Percentiles rank a stretch among this genome's conserved stretches.
These are phyloP conservation scores for Yamadazyma diospyri DNA, from an alignment of 1,139 yeast genomes.

Conservation along the genomic window DNA sequence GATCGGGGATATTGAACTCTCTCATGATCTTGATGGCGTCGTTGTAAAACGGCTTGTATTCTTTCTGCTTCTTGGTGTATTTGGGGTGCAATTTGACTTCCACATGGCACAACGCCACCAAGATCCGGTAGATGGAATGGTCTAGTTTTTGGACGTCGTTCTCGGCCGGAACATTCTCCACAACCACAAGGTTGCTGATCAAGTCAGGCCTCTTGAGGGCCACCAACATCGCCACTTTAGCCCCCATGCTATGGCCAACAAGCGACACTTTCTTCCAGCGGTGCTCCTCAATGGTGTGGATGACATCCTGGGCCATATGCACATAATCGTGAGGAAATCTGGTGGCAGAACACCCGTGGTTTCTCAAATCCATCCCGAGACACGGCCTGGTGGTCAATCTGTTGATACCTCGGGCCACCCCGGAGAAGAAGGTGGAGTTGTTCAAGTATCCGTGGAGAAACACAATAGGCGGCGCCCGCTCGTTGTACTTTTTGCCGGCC, in stretches of 20 bases:
- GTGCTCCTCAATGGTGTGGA: slow-evolving; percentile 25
- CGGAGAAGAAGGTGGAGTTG: slow-evolving; percentile 35
- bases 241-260: slow-evolving; percentile 55
- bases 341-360: slow-evolving; percentile 49
- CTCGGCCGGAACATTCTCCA: slow-evolving; percentile 46
- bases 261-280: slow-evolving; percentile 26
- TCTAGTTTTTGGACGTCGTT: slow-evolving; percentile 8
- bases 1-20: background rate
- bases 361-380: slow-evolving; percentile 47
- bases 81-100: slow-evolving; percentile 14
- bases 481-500: slow-evolving; percentile 1
- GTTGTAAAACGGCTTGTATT: slow-evolving; percentile 1
- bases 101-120: slow-evolving; percentile 33
- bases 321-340: slow-evolving; percentile 42
- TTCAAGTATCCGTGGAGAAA: slow-evolving; percentile 53
- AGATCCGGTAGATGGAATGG: slow-evolving; percentile 5
- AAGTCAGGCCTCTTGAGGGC: slow-evolving; percentile 36
- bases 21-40: slow-evolving; percentile 3
- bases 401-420: slow-evolving; percentile 34
- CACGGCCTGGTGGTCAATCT: slow-evolving; percentile 27
- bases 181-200: slow-evolving; percentile 37
- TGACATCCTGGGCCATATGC: slow-evolving; percentile 43
- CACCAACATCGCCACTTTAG: slow-evolving; percentile 48
- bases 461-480: slow-evolving; percentile 27
- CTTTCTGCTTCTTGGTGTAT: slow-evolving; percentile 6